phyloP scores from a whole-genome alignment of 352 stramenopile species.

The Pythium aquatile region DNA sequence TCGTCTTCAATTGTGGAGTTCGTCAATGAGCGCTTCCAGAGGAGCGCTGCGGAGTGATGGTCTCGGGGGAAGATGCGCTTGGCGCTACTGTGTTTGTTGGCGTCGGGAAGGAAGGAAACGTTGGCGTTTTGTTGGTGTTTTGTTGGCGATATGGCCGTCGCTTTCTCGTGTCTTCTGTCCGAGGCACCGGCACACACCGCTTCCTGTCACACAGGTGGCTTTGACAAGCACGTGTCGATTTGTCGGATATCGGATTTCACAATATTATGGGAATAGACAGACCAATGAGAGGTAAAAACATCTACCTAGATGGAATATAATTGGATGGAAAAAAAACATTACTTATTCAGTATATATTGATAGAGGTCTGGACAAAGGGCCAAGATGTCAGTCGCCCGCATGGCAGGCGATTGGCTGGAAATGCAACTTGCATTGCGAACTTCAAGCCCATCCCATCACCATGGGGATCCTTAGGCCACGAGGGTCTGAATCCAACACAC shows the following conservation, averaged over 20 bases:
- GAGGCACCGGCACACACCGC: neutral
- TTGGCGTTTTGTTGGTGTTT: neutral
- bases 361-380: neutral
- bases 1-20: neutral
- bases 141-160: neutral
- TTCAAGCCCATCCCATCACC: neutral
- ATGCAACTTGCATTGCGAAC: neutral
- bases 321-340: neutral
- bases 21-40: neutral
- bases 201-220: neutral
- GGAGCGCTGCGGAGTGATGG: neutral
- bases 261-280: neutral
- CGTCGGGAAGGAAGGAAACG: neutral
- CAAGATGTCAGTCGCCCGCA: neutral
- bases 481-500: too few species aligned
- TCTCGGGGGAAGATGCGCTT: neutral
- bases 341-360: neutral
- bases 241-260: neutral
- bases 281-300: neutral
- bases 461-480: neutral
- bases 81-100: neutral
- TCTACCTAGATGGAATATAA: neutral
- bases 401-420: neutral
- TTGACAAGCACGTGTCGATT: neutral
- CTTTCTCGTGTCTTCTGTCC: neutral